Base-by-base conservation (phyloP, 179 eudicot genomes). In the Camellia oleifera region DNA sequence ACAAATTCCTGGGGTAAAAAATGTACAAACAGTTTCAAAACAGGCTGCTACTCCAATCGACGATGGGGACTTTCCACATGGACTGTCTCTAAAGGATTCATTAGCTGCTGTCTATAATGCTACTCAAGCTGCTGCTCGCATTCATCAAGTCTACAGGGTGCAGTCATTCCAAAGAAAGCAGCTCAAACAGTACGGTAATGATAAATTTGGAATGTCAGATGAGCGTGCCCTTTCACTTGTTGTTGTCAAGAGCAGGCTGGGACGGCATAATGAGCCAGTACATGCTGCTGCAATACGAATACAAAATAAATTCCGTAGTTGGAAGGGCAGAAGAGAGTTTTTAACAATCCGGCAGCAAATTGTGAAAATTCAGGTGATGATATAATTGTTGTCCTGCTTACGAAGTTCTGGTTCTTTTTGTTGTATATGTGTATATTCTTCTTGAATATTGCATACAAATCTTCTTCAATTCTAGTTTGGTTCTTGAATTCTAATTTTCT, bases 91-190 rank as follows among this genome's bases (percentile, higher is more conserved):
- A 63, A 93, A 94, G 90, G 94, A 94, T 81, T 91, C 98, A 1
- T 74, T 94, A 75, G 94, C 93, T 65, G 98, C 97, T 82, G 90
- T 94, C 69, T 84, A 92, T 80, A 93, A 93, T 86, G 98, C 98
- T 69, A 84, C 96, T 77, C 96, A 93, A 87, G 98, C 96, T 81
- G 96, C 94, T 76, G 94, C 92, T 58, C 96, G 94, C 76, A 94
- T 94, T 78, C 97, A 93, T 82, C 93, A 94, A 85, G 91, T 94
- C 58, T 94, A 78, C 84, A 86, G 98, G 81, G 86, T 86, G 78
- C 93, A 93, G 73, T 94, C 98, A 14, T 93, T 94, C 72, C 93
- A 89, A 64, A 89, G 91, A 80, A 94, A 89, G 84, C 94, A 91
- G 86, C 74, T 72, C 18, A 87, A 80, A 67, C 90, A 90, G 77